Conservation (phyloP, 805 yeast genomes). For the Myxozyma melibiosi region DNA sequence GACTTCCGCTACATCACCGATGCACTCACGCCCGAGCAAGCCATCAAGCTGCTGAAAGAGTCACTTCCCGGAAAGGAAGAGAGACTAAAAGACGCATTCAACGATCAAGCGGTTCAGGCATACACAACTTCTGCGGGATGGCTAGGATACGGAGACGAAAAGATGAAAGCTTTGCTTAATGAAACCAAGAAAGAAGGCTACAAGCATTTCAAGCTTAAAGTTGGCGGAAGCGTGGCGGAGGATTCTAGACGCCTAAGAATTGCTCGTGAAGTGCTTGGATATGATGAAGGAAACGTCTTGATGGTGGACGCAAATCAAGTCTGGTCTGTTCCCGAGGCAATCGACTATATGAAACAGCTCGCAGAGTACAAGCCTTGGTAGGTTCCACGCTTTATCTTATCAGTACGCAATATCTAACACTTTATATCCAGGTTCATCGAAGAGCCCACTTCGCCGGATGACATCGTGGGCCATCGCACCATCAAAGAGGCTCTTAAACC, state of each 20-base stretch:
- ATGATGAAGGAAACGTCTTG: constrained; percentile 40
- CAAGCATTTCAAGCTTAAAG: constrained; percentile 48
- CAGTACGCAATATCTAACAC: background rate
- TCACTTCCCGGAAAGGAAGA: constrained; percentile 42
- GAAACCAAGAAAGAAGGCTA: constrained; percentile 47
- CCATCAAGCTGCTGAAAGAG: constrained; percentile 41
- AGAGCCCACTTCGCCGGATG: constrained; percentile 46
- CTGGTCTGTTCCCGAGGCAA: constrained; percentile 45
- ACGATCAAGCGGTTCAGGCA: constrained; percentile 47
- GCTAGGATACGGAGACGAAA: constrained; percentile 49
- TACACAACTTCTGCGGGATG: constrained; percentile 53
- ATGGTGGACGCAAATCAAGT: constrained; percentile 46
- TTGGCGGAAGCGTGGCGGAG: constrained; percentile 46
- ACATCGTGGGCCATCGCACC: constrained; percentile 41
- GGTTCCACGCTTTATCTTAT: background rate
- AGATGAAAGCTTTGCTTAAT: constrained; percentile 43
- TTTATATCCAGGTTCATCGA: constrained; percentile 38
- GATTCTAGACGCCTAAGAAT: constrained; percentile 45
- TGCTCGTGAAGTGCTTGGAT: constrained; percentile 48
- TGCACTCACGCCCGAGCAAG: constrained; percentile 50
- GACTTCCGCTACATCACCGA: constrained; percentile 50
- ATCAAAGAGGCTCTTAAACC: constrained; percentile 41
- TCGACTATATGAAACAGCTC: constrained; percentile 40
- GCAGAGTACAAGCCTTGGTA: constrained; percentile 42
- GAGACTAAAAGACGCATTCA: constrained; percentile 42